These are phyloP conservation scores for Amanita brunnescens DNA, from an alignment of 768 basidiomycete genomes.

Conservation along the genomic window DNA sequence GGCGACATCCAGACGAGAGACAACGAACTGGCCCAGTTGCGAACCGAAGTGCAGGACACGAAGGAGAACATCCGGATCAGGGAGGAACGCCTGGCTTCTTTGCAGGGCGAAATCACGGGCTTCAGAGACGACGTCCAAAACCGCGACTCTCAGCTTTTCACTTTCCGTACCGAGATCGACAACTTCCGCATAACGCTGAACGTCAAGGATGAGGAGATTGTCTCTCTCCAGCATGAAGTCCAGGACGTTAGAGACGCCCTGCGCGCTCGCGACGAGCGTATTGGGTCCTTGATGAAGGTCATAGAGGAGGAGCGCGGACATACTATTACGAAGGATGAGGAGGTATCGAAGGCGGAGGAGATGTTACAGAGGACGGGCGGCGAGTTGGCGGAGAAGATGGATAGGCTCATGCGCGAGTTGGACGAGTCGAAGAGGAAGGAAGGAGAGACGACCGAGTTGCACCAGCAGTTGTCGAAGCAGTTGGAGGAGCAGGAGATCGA, in stretches of 20 bases:
- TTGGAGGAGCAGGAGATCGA: conserved; percentile 2
- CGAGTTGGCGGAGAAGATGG: background rate
- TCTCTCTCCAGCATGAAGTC: conserved; percentile 5
- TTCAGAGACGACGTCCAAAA: conserved; percentile 5
- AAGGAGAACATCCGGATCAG: conserved; percentile 1
- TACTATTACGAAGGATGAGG: background rate
- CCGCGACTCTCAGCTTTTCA: conserved; percentile 1
- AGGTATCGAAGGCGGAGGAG: background rate
- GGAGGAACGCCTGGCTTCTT: background rate
- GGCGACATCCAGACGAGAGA: background rate
- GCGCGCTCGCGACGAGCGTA: conserved; percentile 4
- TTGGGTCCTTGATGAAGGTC: background rate
- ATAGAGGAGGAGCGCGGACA: conserved; percentile 1
- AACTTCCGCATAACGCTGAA: conserved; percentile 4
- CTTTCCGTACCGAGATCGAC: conserved; percentile 4
- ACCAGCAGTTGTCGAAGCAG: background rate
- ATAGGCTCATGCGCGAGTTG: background rate
- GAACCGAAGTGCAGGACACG: conserved; percentile 2
- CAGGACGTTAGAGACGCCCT: background rate
- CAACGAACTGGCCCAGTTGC: background rate
- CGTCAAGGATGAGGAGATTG: conserved; percentile 6
- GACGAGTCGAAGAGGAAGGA: background rate
- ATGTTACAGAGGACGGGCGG: background rate
- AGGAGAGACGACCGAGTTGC: background rate
- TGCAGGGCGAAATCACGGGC: background rate